These are phyloP conservation scores for Tuber calosporum DNA, from an alignment of 495 filamentous ascomycete species.

Conservation along the genomic window DNA sequence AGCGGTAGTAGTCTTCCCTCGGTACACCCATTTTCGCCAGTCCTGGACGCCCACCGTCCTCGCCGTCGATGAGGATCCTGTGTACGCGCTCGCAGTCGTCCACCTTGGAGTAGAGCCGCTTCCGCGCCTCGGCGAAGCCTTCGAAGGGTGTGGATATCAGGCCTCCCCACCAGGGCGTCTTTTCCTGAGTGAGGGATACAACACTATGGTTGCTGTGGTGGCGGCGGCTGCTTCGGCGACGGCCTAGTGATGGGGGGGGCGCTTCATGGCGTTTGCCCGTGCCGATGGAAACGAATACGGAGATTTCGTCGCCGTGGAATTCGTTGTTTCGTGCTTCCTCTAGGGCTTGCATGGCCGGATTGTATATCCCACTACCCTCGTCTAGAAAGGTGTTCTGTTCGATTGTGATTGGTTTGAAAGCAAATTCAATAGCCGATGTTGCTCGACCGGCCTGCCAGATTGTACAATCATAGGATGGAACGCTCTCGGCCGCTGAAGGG, in stretches of 20 bases:
- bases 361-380: slow-evolving; percentile 85
- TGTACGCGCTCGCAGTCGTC: slow-evolving; percentile 93
- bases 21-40: slow-evolving; percentile 71
- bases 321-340: slow-evolving; percentile 89
- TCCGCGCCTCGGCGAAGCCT: slow-evolving; percentile 81
- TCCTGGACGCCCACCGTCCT: slow-evolving; percentile 50
- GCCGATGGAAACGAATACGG: slow-evolving; percentile 82
- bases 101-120: slow-evolving; percentile 76
- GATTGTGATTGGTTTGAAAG: slow-evolving; percentile 92
- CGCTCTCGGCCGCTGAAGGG: slow-evolving; percentile 82
- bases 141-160: slow-evolving; percentile 66
- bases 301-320: slow-evolving; percentile 86
- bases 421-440: slow-evolving; percentile 82
- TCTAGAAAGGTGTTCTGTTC: slow-evolving; percentile 91
- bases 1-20: slow-evolving; percentile 88
- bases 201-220: slow-evolving; percentile 46
- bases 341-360: slow-evolving; percentile 74
- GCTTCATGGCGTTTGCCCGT: slow-evolving; percentile 63
- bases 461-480: slow-evolving; percentile 79
- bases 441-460: slow-evolving; percentile 96
- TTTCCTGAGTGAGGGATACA: slow-evolving; percentile 8
- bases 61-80: slow-evolving; percentile 60
- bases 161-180: slow-evolving; percentile 75
- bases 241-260: slow-evolving; percentile 53
- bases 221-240: background rate